These are phyloP conservation scores for Capsella rubella DNA, from an alignment of 441 rosid species.

Conservation along the genomic window DNA sequence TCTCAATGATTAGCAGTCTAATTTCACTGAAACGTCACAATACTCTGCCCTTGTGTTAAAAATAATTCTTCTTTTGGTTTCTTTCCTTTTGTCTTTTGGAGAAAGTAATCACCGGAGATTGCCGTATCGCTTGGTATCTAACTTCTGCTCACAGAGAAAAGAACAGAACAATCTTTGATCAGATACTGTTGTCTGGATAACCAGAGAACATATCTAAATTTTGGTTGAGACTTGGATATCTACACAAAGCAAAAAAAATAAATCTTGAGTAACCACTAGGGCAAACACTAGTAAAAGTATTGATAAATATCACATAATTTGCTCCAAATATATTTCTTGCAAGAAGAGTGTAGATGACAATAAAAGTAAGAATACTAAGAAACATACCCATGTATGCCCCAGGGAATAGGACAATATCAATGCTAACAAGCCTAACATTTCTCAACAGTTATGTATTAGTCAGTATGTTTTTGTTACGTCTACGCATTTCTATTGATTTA, in stretches of 20 bases:
- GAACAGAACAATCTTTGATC: constrained; percentile 30
- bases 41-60: constrained; percentile 42
- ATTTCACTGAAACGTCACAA: constrained; percentile 34
- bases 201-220: constrained; percentile 7
- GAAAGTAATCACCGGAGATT: constrained; percentile 20
- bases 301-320: constrained; percentile 2
- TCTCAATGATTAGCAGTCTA: constrained; percentile 40
- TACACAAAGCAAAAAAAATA: not conserved
- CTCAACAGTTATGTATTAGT: too few species aligned
- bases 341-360: not conserved
- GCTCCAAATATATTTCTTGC: not conserved
- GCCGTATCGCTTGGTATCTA: not conserved
- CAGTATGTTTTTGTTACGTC: not conserved
- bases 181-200: constrained; percentile 41
- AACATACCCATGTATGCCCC: not conserved
- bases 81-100: constrained; percentile 15
- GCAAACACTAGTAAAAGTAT: not conserved
- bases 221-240: constrained; percentile 29
- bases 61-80: constrained; percentile 6
- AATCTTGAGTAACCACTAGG: not conserved
- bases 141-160: constrained; percentile 12
- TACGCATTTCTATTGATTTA: not conserved
- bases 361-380: not conserved
- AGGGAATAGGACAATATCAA: not conserved
- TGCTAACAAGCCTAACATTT: not conserved